Evolutionary conservation across 441 rosid species (phyloP).

Genomic region (Syzygium syzygioides): DNA sequence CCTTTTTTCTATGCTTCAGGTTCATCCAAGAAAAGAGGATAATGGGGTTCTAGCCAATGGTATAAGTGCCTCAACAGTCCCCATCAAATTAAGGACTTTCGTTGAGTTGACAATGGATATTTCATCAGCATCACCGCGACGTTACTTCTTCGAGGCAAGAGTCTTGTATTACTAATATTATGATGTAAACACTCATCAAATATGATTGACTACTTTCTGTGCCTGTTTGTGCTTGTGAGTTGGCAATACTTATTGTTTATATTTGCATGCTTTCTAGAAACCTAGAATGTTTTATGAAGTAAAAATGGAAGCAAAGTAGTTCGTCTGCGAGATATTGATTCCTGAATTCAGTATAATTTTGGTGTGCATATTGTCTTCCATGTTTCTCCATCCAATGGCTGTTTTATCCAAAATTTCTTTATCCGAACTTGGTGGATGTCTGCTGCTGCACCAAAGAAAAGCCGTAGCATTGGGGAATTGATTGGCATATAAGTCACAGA

Average conservation of each 20-base stretch:
- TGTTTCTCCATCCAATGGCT: not conserved
- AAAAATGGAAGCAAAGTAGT: not conserved
- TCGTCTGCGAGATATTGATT: not conserved
- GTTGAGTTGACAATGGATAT: conserved; percentile 90
- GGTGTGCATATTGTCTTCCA: not conserved
- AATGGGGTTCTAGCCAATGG: conserved; percentile 15
- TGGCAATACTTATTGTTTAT: not conserved
- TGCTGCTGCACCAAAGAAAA: not conserved
- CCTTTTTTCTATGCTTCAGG: conserved; percentile 33
- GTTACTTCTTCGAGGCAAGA: conserved; percentile 94
- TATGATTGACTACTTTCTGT: not conserved
- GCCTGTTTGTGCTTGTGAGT: not conserved
- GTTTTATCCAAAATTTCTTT: not conserved
- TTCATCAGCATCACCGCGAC: conserved; percentile 91
- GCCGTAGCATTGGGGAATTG: not conserved
- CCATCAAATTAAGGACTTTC: conserved; percentile 60
- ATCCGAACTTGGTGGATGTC: not conserved
- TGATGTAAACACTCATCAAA: not conserved
- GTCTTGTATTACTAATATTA: conserved; percentile 19
- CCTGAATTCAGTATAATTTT: not conserved
- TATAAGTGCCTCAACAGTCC: conserved; percentile 21
- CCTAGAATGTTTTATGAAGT: not conserved
- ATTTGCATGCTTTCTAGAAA: not conserved
- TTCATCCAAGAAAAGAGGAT: conserved; percentile 40
- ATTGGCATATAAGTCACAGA: not conserved